A percentile compares a stretch with the other conserved stretches of the same genome.
Conservation (phyloP, 83 land plant species). For the Larix sibirica region DNA sequence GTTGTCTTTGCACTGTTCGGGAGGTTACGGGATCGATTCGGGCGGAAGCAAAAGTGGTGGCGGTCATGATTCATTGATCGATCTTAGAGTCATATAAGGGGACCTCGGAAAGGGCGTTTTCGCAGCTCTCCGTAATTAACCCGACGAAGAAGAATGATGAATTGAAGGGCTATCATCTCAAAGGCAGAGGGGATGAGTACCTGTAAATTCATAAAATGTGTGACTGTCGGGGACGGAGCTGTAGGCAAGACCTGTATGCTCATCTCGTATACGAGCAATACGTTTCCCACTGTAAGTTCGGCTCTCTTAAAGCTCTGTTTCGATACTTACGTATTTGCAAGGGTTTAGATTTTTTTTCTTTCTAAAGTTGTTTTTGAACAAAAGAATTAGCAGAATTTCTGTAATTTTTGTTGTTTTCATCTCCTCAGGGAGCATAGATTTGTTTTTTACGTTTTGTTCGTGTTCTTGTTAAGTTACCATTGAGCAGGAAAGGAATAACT, state of each 20-base stretch:
- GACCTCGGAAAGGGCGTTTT: neutral
- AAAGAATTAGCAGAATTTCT: neutral
- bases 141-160: slow-evolving; percentile 5
- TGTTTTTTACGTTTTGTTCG: neutral
- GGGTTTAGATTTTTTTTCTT: too few relatives aligned
- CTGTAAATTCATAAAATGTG: slow-evolving; percentile 44
- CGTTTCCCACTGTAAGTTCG: slow-evolving; percentile 28
- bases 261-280: slow-evolving; percentile 47
- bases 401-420: neutral
- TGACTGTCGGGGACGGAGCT: slow-evolving; percentile 58
- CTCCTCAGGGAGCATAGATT: neutral
- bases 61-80: neutral
- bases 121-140: slow-evolving; percentile 5
- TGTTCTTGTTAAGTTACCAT: too few relatives aligned
- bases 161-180: neutral
- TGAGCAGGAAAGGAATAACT: too few relatives aligned
- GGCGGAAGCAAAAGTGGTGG: neutral
- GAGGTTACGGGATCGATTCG: neutral
- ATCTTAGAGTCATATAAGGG: slow-evolving; percentile 5
- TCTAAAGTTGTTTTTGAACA: too few relatives aligned
- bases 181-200: slow-evolving; percentile 19
- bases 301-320: too few relatives aligned
- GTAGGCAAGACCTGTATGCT: slow-evolving; percentile 62
- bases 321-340: too few relatives aligned
- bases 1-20: neutral